Conservation (phyloP, 345 rosid genomes). For the Gynandropsis gynandra region DNA sequence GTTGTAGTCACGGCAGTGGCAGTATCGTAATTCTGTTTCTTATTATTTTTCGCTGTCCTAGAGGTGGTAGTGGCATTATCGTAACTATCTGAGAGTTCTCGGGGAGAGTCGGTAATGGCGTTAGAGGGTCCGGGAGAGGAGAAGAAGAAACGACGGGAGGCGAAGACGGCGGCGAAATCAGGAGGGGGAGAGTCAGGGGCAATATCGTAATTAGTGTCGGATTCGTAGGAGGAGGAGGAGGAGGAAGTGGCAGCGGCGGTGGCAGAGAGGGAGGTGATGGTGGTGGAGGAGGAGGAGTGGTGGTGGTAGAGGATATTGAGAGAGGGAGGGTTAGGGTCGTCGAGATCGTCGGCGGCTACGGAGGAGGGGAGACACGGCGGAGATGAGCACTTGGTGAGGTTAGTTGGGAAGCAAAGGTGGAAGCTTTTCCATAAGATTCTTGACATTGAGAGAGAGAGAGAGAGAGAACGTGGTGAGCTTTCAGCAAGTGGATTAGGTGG, state of each 20-base stretch:
- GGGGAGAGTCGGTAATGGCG: conserved; percentile 65
- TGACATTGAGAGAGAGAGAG: conserved; percentile 20
- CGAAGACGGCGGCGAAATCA: conserved; percentile 58
- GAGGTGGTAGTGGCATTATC: background rate
- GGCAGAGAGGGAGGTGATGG: conserved; percentile 18
- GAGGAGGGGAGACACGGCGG: conserved; percentile 2
- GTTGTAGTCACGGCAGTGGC: conserved; percentile 3
- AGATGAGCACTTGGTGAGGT: conserved; percentile 15
- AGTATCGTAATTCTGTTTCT: conserved; percentile 9
- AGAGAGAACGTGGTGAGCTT: conserved; percentile 3
- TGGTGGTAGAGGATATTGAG: conserved; percentile 20
- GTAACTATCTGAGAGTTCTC: conserved; percentile 1
- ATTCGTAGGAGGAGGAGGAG: conserved; percentile 15
- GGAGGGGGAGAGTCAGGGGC: conserved; percentile 33
- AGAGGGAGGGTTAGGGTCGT: conserved; percentile 14
- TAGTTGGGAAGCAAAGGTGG: conserved; percentile 27
- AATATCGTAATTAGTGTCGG: conserved; percentile 12
- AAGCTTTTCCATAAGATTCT: conserved; percentile 26
- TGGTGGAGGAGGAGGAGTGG: background rate
- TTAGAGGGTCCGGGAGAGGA: conserved; percentile 84
- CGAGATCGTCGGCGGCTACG: conserved; percentile 18
- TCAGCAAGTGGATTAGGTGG: conserved; percentile 18
- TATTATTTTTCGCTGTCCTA: background rate
- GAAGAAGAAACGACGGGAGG: conserved; percentile 89
- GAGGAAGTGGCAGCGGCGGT: conserved; percentile 18